These are phyloP conservation scores for Malassezia yamatoensis DNA, from an alignment of 1,284 basidiomycete species.

Conservation along the genomic window DNA sequence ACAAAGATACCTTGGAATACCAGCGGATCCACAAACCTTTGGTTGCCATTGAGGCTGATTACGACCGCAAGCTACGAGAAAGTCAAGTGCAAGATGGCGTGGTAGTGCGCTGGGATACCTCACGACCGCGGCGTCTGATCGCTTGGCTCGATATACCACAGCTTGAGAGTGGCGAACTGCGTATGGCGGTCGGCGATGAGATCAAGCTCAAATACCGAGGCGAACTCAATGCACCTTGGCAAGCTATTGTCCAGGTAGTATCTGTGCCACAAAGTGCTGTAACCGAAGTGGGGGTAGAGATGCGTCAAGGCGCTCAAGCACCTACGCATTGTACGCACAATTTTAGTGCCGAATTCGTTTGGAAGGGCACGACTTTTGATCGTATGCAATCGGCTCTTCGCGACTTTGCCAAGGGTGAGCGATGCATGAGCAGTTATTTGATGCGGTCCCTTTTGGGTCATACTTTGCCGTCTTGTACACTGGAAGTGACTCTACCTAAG, in stretches of 20 bases:
- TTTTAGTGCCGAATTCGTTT: slow-evolving; percentile 75
- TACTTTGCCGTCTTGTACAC: slow-evolving; percentile 78
- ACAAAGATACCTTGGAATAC: slow-evolving; percentile 98
- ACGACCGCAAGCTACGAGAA: slow-evolving; percentile 94
- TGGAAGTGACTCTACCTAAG: slow-evolving; percentile 66
- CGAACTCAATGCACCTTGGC: slow-evolving; percentile 69
- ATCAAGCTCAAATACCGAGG: slow-evolving; percentile 74
- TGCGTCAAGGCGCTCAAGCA: slow-evolving; percentile 81
- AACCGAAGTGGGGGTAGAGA: slow-evolving; percentile 90
- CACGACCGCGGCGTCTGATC: slow-evolving; percentile 56
- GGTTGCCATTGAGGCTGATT: slow-evolving; percentile 99
- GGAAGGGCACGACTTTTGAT: slow-evolving; percentile 98
- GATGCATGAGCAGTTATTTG: slow-evolving; percentile 96
- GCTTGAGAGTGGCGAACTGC: slow-evolving; percentile 92
- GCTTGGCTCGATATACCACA: slow-evolving; percentile 95
- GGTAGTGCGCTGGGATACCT: slow-evolving; percentile 89
- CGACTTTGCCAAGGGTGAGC: slow-evolving; percentile 96
- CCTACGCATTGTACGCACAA: slow-evolving; percentile 70
- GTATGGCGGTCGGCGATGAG: slow-evolving; percentile 93
- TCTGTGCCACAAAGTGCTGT: slow-evolving; percentile 63
- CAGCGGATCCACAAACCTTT: slow-evolving; percentile 97
- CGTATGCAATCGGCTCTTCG: slow-evolving; percentile 99
- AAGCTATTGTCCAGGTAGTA: slow-evolving; percentile 82
- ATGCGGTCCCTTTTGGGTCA: slow-evolving; percentile 97
- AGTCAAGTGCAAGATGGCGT: slow-evolving; percentile 96